Evolutionary conservation across 1,284 basidiomycete species (phyloP), one percentile per base, ranked within the genome.

Genomic region (Marasmius sp.): DNA sequence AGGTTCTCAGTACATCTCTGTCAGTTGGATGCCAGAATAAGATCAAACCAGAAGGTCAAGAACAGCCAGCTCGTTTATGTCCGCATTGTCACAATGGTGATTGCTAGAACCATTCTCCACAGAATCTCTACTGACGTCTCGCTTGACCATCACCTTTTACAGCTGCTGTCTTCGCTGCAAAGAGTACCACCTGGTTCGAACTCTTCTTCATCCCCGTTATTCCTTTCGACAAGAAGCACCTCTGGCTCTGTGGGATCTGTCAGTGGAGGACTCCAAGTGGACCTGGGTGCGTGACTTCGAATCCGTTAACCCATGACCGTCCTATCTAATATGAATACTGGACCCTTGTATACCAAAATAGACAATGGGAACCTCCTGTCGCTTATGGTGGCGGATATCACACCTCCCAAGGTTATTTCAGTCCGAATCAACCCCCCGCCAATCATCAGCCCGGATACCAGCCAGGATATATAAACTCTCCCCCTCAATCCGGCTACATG

Each of bases 21-120:
- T n/a, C 57, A 82, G 81, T 79, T 69, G 81, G 81, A 53, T 80
- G 78, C 66, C 74, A 75, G 57, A 78, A 75, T 27, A 75, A 69
- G 60, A 63, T 81, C 59, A 79, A 79, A 60, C 73, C 78, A 41
- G 76, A 79, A 41, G 73, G 73, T 34, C 69, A 75, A 37, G 71
- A 76, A 60, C 64, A 67, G 51, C 61, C 70, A 33, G 69, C 75
- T 22, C 72, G 74, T 54, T 61, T 77, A 48, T 82, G 81, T 62
- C 81, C 27, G 34, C 41, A n/a, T 33, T 58, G 33, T 43, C 43
- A 47, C 52, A 38, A 33, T 27, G 79, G 81, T 81, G 48, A 27
- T 9, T 18, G 20, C 12, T 34, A 7, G 5, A 20, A 43, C 22
- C 9, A 33, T 33, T 39, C 22, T 48, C 27, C 5, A 27, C 27